Percentiles rank a stretch among this genome's conserved stretches.
phyloP scores from a whole-genome alignment of 108 stramenopile species.

The Nitzschia sp. region DNA sequence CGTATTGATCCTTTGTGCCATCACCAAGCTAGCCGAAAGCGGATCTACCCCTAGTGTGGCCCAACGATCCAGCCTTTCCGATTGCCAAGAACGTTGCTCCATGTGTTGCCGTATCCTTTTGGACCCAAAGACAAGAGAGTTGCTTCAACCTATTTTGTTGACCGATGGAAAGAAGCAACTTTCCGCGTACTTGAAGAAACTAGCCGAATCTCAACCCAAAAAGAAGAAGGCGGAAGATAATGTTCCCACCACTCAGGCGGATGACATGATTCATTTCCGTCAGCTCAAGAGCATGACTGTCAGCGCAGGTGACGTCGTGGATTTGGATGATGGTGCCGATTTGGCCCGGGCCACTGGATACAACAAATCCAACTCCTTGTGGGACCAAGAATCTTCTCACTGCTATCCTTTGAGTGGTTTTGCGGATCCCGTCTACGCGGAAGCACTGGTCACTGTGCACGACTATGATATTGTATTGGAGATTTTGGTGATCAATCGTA shows the following conservation, averaged over 20 bases:
- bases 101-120: conserved; percentile 86
- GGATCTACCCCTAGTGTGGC: conserved; percentile 50
- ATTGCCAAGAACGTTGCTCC: conserved; percentile 92
- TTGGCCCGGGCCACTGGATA: conserved; percentile 94
- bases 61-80: conserved; percentile 76
- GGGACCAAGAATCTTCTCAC: conserved; percentile 71
- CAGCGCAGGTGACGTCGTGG: conserved; percentile 85
- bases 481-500: conserved; percentile 97
- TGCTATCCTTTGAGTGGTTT: conserved; percentile 98
- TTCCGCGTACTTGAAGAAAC: conserved; percentile 69
- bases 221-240: conserved; percentile 53
- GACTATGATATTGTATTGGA: conserved; percentile 99
- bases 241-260: conserved; percentile 69
- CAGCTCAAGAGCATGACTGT: conserved; percentile 91
- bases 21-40: conserved; percentile 86
- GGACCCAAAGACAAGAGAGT: conserved; percentile 78
- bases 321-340: conserved; percentile 98
- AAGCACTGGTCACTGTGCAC: conserved; percentile 97
- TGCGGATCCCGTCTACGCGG: conserved; percentile 98
- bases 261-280: conserved; percentile 99
- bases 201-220: conserved; percentile 40
- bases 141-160: conserved; percentile 74
- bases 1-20: conserved; percentile 81
- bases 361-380: conserved; percentile 47
- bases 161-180: conserved; percentile 78